phyloP scores from a whole-genome alignment of 148 eudicot species.

The Fallopia convolvulus region DNA sequence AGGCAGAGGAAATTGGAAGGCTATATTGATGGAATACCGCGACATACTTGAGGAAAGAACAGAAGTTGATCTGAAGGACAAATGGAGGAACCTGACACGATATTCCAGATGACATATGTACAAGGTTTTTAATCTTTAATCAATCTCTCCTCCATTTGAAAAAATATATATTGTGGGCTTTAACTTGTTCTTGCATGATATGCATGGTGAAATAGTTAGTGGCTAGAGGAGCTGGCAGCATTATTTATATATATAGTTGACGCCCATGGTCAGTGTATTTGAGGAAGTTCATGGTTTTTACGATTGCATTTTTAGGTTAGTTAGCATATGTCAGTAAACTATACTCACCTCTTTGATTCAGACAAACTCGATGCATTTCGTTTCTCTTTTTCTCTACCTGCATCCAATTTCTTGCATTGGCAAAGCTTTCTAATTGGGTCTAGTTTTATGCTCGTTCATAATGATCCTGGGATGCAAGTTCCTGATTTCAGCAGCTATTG shows the following conservation, averaged over 20 bases:
- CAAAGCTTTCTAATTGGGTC: neutral
- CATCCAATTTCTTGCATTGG: neutral
- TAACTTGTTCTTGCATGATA: neutral
- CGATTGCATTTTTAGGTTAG: neutral
- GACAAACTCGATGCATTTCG: neutral
- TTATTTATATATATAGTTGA: neutral
- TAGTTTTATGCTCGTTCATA: neutral
- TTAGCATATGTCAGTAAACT: neutral
- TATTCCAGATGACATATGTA: neutral
- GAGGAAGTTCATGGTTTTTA: neutral
- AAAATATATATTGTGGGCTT: neutral
- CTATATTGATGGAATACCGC: conserved; percentile 25
- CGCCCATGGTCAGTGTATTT: neutral
- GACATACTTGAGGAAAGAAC: conserved; percentile 55
- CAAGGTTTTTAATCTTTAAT: neutral
- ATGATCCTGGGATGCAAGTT: neutral
- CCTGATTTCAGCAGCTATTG: neutral
- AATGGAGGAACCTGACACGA: conserved; percentile 68
- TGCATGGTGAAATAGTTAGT: neutral
- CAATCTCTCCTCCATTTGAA: neutral
- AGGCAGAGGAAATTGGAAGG: conserved; percentile 66
- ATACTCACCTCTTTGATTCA: neutral
- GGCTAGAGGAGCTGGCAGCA: neutral
- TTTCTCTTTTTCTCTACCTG: neutral
- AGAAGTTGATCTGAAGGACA: conserved; percentile 78